phyloP scores from a whole-genome alignment of 148 eudicot species.

The Spergularia marina region DNA sequence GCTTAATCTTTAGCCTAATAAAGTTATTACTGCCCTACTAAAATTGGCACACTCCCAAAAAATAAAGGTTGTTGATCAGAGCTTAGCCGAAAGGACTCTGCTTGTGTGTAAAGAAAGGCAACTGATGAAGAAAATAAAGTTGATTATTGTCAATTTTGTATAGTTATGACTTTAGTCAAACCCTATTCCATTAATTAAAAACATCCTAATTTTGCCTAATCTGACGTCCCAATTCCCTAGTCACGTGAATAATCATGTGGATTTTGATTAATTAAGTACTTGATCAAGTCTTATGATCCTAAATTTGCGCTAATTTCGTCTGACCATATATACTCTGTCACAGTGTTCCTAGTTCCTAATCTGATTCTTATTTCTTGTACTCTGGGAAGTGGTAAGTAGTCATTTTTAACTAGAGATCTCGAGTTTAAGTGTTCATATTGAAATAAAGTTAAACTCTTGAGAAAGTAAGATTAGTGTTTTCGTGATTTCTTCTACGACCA shows the following conservation, averaged over 20 bases:
- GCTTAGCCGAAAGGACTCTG: slow-evolving; percentile 16
- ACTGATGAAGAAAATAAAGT: background rate
- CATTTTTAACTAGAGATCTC: background rate
- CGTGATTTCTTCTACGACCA: too few relatives aligned
- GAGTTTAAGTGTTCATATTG: too few relatives aligned
- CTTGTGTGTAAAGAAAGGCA: slow-evolving; percentile 19
- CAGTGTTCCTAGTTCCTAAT: slow-evolving; percentile 1
- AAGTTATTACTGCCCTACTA: background rate
- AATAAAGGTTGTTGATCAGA: background rate
- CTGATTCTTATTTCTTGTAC: background rate
- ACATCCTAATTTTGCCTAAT: slow-evolving; percentile 31
- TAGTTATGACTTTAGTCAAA: slow-evolving; percentile 11
- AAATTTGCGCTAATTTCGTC: slow-evolving; percentile 29
- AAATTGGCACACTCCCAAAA: background rate
- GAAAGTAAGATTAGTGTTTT: too few relatives aligned
- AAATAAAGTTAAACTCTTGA: too few relatives aligned
- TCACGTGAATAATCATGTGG: slow-evolving; percentile 38
- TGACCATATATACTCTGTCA: slow-evolving; percentile 13
- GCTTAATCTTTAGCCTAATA: slow-evolving; percentile 2
- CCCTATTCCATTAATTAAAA: slow-evolving; percentile 13
- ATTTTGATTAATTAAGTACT: background rate
- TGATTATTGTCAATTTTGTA: slow-evolving; percentile 18
- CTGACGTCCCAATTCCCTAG: slow-evolving; percentile 26
- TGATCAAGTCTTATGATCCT: slow-evolving; percentile 20
- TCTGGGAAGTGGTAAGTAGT: background rate